Base-by-base conservation (phyloP, 306 rosid species). In the Spatholobus suberectus region DNA sequence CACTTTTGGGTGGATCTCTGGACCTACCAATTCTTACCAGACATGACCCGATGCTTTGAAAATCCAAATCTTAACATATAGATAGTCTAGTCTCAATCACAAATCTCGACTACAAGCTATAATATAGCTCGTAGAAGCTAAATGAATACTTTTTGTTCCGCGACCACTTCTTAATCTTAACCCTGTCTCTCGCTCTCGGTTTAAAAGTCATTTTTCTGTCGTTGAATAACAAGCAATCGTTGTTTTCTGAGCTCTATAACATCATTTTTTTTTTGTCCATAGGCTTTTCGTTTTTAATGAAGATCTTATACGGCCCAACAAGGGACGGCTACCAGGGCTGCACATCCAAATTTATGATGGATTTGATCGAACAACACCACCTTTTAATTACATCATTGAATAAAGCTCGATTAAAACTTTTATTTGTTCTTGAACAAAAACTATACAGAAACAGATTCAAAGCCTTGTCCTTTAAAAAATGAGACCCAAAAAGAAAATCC, bases 1-100 rank as follows among this genome's bases (percentile, higher is more conserved):
- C 83, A 74, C 89, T 83, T 83, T 83, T 86, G 79, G 61, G 87
- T 83, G 80, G 79, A 35, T 57, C 57, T 21, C 8, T 69, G 82
- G 83, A 75, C 87, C 87, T 83, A 75, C 85, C 87, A 34, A 29
- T 63, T 32, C 80, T 80, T 83, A 79, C 85, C 57, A 54, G 21
- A 83, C 79, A 83, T 32, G 80, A n/a, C 52, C 55, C 18, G 11
- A 40, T 57, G 66, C 49, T 73, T 86, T 82, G 52, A 74, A 63
- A 67, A 67, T 71, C 63, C 55, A 78, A 58, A 74, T 38, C 13
- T 18, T 41, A 40, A 41, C n/a, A n/a, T 49, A 4, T 55, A 47
- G 43, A 84, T 74, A 66, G n/a, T 74, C 49, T 51, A 75, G 35
- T 58, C 72, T 47, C 68, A 49, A 70, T 75, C 37, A 55, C 26